Evolutionary conservation across 2,329 filamentous ascomycete genomes (phyloP), one percentile per base, ranked within the genome.

Genomic region (Penicillium sp.): DNA sequence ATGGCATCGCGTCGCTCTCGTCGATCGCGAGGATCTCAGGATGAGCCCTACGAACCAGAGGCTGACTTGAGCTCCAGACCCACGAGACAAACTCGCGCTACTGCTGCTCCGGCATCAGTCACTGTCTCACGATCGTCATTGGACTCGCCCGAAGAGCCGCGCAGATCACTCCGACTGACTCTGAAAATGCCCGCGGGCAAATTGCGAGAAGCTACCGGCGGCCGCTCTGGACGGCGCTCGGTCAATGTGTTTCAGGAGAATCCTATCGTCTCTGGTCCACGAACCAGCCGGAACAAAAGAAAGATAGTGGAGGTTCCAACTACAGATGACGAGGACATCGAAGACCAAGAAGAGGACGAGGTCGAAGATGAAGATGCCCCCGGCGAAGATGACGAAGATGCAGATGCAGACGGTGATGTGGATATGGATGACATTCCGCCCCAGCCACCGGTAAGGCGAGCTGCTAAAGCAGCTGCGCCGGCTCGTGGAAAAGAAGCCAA

Each of bases 131-230:
- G 64, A 42, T 59, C 61, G 33, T 49, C 59, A 13, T 57, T 65
- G 38, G 55, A 55, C 14, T 56, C 62, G 14, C 46, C 63, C 10
- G 65, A 62, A 38, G 63, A 69, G 39, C 47, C 52, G 13, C 58
- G 59, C 43, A 67, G 61, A 53, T 69, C 70, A 27, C 67, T 75
- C 33, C 67, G 65, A 47, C 54, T 75, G 38, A 75, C 68, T 4
- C 65, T 75, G 35, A 75, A 70, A 49, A 73, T 74, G 65, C 69
- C 72, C 13, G 65, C 71, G 14, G 72, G 63, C 53, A 75, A 72
- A 55, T 56, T 75, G 39, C 70, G 71, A 20, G 72, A 75, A 50
- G 71, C 69, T 17, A 74, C 67, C 32, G 60, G 59, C 42, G 51
- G 51, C 41, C 51, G 63, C 23, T 48, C 54, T 19, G 48, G 47